Conservation (phyloP, 2,329 filamentous ascomycete species). For the Trichophaea hybrida region DNA sequence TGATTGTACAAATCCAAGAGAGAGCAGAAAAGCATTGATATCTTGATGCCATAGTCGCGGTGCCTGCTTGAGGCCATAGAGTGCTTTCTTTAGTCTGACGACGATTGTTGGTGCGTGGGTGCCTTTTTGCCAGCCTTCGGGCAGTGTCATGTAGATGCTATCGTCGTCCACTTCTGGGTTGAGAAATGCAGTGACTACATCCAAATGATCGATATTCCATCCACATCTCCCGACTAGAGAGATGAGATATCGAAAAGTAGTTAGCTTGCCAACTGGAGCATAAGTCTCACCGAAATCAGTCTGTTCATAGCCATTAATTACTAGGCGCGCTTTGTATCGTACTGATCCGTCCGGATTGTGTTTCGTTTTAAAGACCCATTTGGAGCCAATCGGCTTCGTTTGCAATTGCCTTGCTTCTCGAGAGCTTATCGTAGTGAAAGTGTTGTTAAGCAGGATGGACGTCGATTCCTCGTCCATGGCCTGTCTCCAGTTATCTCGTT, state of each 20-base stretch:
- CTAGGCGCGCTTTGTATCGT: conserved; percentile 2
- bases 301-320: conserved; percentile 10
- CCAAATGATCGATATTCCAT: conserved; percentile 16
- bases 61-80: not conserved
- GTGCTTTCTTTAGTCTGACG: not conserved
- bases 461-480: too few relatives aligned
- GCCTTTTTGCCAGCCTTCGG: not conserved
- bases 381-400: conserved; percentile 6
- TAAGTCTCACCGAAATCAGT: conserved; percentile 9
- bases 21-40: conserved; percentile 1
- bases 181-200: conserved; percentile 27
- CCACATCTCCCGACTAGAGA: conserved; percentile 2
- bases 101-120: not conserved
- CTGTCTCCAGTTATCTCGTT: too few relatives aligned
- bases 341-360: not conserved
- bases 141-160: conserved; percentile 24
- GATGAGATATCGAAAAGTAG: conserved; percentile 8
- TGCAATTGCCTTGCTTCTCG: too few relatives aligned
- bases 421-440: too few relatives aligned
- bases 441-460: too few relatives aligned
- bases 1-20: not conserved
- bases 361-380: conserved; percentile 10
- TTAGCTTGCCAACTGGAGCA: conserved; percentile 12
- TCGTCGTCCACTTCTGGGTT: conserved; percentile 25
- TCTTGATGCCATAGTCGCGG: not conserved